phyloP scores from a whole-genome alignment of 1,284 basidiomycete species.

The Macrocystidia cucumis region DNA sequence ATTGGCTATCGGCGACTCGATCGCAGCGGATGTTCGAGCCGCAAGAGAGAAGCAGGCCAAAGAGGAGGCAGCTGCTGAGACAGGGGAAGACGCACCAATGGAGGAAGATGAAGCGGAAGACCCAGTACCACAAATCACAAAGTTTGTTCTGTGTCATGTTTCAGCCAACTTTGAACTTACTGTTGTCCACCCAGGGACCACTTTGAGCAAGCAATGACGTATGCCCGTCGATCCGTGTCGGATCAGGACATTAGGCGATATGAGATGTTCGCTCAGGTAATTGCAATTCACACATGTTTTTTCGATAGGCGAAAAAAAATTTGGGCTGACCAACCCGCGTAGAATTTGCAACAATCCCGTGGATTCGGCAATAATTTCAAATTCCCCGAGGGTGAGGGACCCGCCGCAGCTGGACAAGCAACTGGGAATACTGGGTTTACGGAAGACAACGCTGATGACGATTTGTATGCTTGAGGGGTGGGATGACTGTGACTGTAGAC shows the following conservation, averaged over 20 bases:
- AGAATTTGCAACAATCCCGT: constrained; percentile 85
- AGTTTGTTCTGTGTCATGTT: constrained; percentile 30
- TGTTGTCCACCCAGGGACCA: constrained; percentile 55
- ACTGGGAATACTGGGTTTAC: constrained; percentile 57
- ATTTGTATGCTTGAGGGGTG: constrained; percentile 66
- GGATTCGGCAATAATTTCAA: constrained; percentile 89
- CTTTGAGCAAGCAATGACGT: constrained; percentile 98
- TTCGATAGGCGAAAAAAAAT: constrained; percentile 5
- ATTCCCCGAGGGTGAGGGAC: constrained; percentile 80
- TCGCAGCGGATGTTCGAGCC: constrained; percentile 85
- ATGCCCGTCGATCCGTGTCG: constrained; percentile 85
- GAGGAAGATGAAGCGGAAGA: constrained; percentile 71
- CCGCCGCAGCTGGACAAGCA: constrained; percentile 37
- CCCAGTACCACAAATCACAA: constrained; percentile 94
- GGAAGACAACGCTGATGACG: constrained; percentile 79
- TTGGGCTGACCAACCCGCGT: constrained; percentile 9
- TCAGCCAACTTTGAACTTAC: constrained; percentile 3
- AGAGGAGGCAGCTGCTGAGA: constrained; percentile 62
- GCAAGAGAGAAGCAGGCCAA: constrained; percentile 79
- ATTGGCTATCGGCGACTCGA: constrained; percentile 91
- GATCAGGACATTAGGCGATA: constrained; percentile 94
- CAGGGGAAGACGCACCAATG: constrained; percentile 69
- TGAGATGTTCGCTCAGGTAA: constrained; percentile 82
- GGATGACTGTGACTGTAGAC: constrained; percentile 2
- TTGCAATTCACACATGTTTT: constrained; percentile 13